Base-by-base conservation (phyloP, 768 basidiomycete genomes). In the Termitomyces heimii region DNA sequence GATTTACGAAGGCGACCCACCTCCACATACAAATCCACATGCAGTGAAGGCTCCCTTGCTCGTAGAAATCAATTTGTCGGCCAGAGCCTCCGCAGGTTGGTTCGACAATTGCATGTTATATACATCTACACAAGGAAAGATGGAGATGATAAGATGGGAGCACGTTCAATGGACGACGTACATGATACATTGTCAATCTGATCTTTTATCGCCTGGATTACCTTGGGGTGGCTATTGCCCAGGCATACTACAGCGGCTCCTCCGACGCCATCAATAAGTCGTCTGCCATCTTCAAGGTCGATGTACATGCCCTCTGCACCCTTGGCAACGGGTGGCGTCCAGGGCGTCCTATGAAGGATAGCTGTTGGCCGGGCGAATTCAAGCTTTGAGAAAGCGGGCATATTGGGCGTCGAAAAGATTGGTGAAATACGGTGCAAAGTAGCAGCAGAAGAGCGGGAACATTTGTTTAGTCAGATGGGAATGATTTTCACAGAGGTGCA, bases 101-200 rank as follows among this genome's bases (percentile, higher is more conserved):
- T 84, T 93, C 8, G 89, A 86, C 20, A 92, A 67, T 66, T 93
- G 91, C 83, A 91, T 86, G 61, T 88, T 92, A 66, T 92, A 94
- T 5, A 91, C 86, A 78, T 93, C 92, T 92, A 52, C 2, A 50
- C 18, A 39, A 47, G 5, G 32, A 31, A 29, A 20, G 14, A 35
- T 32, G 42, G n/a, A 34, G n/a, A 13, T 24, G 6, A 40, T 5
- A 35, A 32, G 40, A 31, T 47, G 28, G 46, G 14, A 52, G 29
- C 43, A 40, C 29, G n/a, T 18, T 54, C 29, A 24, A 16, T 29
- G 24, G 44, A 75, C 86, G 44, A 75, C 86, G 52, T 62, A 92
- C 91, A 94, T 22, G 89, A 76, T 42, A 93, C 72, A 63, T 83
- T 83, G 70, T 91, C 89, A 18, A 88, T 75, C 63, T 94, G 92